Conservation (phyloP, 2,329 filamentous ascomycete species). For the Cylindrodendrum hubeiense region DNA sequence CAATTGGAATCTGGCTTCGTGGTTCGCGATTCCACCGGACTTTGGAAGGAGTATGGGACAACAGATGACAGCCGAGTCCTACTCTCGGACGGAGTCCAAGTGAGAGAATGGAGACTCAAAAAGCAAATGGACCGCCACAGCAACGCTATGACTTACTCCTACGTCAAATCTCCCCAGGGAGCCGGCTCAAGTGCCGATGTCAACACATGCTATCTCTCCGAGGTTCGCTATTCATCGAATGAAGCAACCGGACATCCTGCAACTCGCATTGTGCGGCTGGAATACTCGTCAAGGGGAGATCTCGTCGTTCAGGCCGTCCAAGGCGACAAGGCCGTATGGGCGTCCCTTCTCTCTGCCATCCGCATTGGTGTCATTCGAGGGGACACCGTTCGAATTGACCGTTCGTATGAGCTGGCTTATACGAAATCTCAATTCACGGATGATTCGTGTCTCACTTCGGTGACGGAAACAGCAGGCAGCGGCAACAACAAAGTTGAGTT, state of each 20-base stretch:
- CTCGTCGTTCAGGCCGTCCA: neutral
- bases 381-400: neutral
- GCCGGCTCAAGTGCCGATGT: neutral
- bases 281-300: neutral
- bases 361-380: constrained; percentile 1
- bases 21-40: neutral
- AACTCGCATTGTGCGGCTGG: neutral
- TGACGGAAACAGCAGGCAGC: neutral
- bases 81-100: neutral
- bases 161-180: neutral
- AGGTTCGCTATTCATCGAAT: neutral
- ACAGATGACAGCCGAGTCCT: neutral
- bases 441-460: neutral
- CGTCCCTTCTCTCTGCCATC: neutral
- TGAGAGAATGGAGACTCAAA: constrained; percentile 18
- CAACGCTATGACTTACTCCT: constrained; percentile 9
- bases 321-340: neutral
- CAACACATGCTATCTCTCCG: neutral
- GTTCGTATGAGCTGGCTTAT: neutral
- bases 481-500: neutral
- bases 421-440: neutral
- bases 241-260: neutral
- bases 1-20: neutral
- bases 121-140: constrained; percentile 4
- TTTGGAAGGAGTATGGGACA: constrained; percentile 6